A percentile compares a stretch with the other conserved stretches of the same genome.
Evolutionary conservation across 805 yeast species (phyloP).

Genomic region (Debaryomyces prosopidis): DNA sequence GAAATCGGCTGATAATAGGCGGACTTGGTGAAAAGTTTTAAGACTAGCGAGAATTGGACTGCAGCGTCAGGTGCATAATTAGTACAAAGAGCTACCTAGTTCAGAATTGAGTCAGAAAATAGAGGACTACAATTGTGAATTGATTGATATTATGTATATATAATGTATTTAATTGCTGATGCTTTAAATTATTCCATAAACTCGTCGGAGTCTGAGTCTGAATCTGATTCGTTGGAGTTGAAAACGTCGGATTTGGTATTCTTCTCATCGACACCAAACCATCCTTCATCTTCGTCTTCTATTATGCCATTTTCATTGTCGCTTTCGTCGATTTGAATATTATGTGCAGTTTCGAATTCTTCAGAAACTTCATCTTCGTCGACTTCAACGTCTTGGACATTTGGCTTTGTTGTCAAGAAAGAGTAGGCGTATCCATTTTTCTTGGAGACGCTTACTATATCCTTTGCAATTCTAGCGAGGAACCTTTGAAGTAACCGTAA

Average conservation of each 20-base stretch:
- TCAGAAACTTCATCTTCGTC: constrained; percentile 27
- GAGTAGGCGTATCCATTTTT: constrained; percentile 55
- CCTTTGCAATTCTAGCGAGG: constrained; percentile 71
- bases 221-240: constrained; percentile 1
- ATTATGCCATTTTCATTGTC: constrained; percentile 36
- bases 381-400: constrained; percentile 20
- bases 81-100: no score
- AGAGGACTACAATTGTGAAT: no score
- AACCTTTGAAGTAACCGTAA: constrained; percentile 75
- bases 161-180: not conserved
- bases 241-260: not conserved
- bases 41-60: no score
- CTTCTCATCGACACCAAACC: constrained; percentile 29
- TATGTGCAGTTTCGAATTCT: constrained; percentile 11
- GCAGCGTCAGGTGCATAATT: no score
- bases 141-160: not conserved
- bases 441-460: constrained; percentile 55
- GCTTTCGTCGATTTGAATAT: constrained; percentile 21
- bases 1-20: no score
- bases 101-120: no score
- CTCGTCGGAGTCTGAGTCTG: constrained; percentile 1
- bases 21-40: no score
- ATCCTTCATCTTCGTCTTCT: constrained; percentile 30
- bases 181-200: not conserved
- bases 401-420: constrained; percentile 42